A percentile compares a stretch with the other conserved stretches of the same genome.
These are phyloP conservation scores for Corinectria fuckeliana DNA, from an alignment of 2,329 filamentous ascomycete genomes.

Conservation along the genomic window DNA sequence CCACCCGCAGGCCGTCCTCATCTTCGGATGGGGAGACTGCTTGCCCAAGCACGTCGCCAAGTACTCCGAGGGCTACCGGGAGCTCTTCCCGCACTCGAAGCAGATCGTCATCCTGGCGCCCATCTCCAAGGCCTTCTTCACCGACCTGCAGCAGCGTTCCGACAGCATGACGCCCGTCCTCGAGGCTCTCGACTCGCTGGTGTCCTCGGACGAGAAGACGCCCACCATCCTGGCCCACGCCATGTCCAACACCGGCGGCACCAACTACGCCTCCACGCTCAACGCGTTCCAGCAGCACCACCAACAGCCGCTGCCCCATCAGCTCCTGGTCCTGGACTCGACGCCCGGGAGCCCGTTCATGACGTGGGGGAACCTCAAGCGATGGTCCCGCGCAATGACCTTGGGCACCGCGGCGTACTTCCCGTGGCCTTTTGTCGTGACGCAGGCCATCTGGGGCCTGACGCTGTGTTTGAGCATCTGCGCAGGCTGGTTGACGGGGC, in stretches of 20 bases:
- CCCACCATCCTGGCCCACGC: conserved; percentile 55
- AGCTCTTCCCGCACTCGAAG: conserved; percentile 56
- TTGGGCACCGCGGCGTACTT: conserved; percentile 55
- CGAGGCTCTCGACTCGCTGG: conserved; percentile 36
- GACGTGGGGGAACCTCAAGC: conserved; percentile 49
- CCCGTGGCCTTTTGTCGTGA: conserved; percentile 57
- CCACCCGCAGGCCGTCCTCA: conserved; percentile 55
- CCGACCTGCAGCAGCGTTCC: conserved; percentile 51
- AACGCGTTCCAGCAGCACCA: conserved; percentile 52
- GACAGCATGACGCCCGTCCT: conserved; percentile 54
- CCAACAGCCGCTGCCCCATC: conserved; percentile 52
- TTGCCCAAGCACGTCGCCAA: conserved; percentile 61
- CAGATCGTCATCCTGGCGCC: conserved; percentile 59
- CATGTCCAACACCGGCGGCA: conserved; percentile 66
- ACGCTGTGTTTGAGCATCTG: conserved; percentile 49
- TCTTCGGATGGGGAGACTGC: conserved; percentile 66
- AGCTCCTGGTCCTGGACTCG: conserved; percentile 58
- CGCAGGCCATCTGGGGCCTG: conserved; percentile 53
- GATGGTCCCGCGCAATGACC: conserved; percentile 61
- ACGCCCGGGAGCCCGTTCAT: conserved; percentile 57
- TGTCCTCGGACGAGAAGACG: conserved; percentile 21
- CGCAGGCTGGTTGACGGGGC: conserved; percentile 45
- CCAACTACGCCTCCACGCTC: conserved; percentile 57
- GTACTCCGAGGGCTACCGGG: conserved; percentile 59
- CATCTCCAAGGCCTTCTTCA: conserved; percentile 55